Evolutionary conservation across 2,329 filamentous ascomycete genomes (phyloP).

Genomic region (Paecilomyces fulvus): DNA sequence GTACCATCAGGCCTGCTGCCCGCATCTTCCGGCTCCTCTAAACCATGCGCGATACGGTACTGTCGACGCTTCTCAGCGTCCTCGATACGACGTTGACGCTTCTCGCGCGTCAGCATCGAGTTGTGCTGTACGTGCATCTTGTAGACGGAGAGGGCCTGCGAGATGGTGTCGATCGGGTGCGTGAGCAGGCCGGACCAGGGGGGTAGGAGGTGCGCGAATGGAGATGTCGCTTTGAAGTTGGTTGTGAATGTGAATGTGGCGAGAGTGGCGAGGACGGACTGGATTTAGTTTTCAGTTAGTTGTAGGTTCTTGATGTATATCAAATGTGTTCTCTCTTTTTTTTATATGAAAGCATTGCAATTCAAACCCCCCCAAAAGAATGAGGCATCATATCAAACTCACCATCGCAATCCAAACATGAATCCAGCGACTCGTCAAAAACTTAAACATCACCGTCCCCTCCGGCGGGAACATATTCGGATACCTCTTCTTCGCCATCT

Average conservation of each 20-base stretch:
- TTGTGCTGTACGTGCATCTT: conserved; percentile 67
- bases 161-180: conserved; percentile 60
- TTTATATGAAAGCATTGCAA: neutral
- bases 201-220: conserved; percentile 72
- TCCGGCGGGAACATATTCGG: conserved; percentile 81
- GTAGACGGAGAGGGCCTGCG: conserved; percentile 62
- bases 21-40: conserved; percentile 47
- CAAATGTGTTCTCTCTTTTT: too few relatives aligned
- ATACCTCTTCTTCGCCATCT: conserved; percentile 64
- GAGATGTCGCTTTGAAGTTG: conserved; percentile 72
- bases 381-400: conserved; percentile 23
- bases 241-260: conserved; percentile 64
- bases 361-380: conserved; percentile 4
- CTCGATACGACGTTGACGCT: conserved; percentile 64
- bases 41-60: conserved; percentile 77
- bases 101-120: conserved; percentile 59
- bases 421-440: conserved; percentile 66
- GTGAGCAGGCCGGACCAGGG: conserved; percentile 57
- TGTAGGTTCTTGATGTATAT: neutral
- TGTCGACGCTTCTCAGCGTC: conserved; percentile 80
- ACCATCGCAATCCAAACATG: conserved; percentile 82
- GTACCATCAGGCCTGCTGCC: conserved; percentile 27
- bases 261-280: conserved; percentile 61
- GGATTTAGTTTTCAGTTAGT: neutral
- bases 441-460: conserved; percentile 75